These are phyloP conservation scores for Epichloe uncinata DNA, from an alignment of 2,329 filamentous ascomycete species.

Conservation along the genomic window DNA sequence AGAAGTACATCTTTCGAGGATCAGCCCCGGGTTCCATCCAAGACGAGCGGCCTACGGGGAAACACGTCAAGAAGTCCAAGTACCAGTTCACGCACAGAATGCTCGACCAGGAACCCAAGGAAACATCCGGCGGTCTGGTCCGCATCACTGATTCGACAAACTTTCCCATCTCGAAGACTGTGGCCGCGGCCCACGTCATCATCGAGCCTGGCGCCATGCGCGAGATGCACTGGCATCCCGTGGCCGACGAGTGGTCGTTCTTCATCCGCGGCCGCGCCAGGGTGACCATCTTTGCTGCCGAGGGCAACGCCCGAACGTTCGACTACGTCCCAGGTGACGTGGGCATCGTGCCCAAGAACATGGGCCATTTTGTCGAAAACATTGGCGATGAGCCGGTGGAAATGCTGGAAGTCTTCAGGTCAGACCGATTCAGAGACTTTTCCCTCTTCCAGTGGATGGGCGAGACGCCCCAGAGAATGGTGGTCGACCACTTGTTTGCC, in stretches of 20 bases:
- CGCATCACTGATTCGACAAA: constrained; percentile 65
- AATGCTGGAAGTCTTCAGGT: constrained; percentile 63
- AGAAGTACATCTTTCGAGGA: constrained; percentile 71
- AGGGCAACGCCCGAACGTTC: constrained; percentile 58
- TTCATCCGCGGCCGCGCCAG: constrained; percentile 60
- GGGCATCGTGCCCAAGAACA: constrained; percentile 62
- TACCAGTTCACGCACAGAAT: constrained; percentile 59
- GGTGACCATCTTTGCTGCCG: constrained; percentile 60
- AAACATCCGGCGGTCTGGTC: constrained; percentile 55
- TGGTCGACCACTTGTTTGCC: constrained; percentile 52
- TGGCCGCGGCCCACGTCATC: constrained; percentile 58
- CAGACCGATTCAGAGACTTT: constrained; percentile 59
- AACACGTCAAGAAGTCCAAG: constrained; percentile 51
- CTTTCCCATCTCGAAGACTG: constrained; percentile 59
- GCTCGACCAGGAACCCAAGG: constrained; percentile 53
- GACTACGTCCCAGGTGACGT: constrained; percentile 65
- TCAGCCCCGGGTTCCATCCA: constrained; percentile 49
- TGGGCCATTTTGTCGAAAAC: constrained; percentile 75
- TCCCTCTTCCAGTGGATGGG: constrained; percentile 65
- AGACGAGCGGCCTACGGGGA: constrained; percentile 48
- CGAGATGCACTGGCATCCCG: constrained; percentile 76
- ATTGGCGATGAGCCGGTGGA: constrained; percentile 63
- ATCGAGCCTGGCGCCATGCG: constrained; percentile 60
- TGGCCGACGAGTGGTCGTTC: constrained; percentile 70
- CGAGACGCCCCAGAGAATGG: constrained; percentile 53